Conservation (phyloP, 176 grass and related monocot species). For the Oryza glaberrima region DNA sequence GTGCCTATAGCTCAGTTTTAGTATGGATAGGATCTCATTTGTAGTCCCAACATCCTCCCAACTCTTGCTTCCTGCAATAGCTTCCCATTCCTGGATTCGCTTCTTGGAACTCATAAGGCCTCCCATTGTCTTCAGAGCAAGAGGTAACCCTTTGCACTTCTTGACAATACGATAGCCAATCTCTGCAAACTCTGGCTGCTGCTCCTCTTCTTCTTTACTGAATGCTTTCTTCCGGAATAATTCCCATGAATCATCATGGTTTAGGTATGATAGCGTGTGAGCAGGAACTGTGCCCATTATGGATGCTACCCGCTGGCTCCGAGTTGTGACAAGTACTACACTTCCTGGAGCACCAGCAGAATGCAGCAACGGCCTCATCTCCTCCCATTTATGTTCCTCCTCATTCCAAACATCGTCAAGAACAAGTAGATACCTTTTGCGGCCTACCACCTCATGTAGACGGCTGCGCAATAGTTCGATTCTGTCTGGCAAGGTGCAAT, state of each 20-base stretch:
- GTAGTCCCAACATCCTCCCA: neutral
- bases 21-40: neutral
- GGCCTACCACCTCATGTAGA: neutral
- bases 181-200: neutral
- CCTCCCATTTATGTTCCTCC: constrained; percentile 11
- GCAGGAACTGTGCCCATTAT: constrained; percentile 32
- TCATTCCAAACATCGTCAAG: constrained; percentile 60
- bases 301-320: neutral
- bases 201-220: neutral
- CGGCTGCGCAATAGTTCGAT: neutral
- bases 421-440: constrained; percentile 35
- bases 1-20: constrained; percentile 22
- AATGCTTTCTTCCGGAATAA: constrained; percentile 38
- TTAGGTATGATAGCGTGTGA: neutral
- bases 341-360: neutral
- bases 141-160: constrained; percentile 27
- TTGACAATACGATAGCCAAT: neutral
- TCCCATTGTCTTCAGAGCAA: constrained; percentile 32
- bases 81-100: constrained; percentile 10
- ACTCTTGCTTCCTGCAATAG: neutral
- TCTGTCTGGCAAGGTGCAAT: neutral
- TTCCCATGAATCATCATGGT: constrained; percentile 19
- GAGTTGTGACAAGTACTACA: constrained; percentile 34
- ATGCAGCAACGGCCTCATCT: neutral
- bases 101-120: constrained; percentile 31